Evolutionary conservation across 306 rosid genomes (phyloP).

Genomic region (Vachellia pachyceras): DNA sequence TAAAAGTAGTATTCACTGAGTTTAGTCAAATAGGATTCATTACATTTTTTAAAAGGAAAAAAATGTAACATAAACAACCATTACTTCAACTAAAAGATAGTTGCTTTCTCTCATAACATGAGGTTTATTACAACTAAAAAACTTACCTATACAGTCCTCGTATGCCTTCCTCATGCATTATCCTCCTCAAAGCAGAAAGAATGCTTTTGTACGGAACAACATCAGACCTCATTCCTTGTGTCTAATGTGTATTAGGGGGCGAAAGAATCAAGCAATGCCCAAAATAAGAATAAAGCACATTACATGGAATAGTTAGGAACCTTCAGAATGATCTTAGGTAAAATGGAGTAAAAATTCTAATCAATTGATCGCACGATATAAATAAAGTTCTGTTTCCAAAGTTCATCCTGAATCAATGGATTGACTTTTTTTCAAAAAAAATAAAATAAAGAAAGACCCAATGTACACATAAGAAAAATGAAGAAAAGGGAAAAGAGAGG

Average conservation of each 20-base stretch:
- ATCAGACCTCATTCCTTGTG: conserved; percentile 91
- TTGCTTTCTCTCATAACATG: neutral
- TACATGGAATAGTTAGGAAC: neutral
- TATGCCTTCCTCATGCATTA: conserved; percentile 83
- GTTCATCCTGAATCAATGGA: neutral
- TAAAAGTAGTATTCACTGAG: neutral
- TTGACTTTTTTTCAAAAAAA: neutral
- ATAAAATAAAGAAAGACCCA: neutral
- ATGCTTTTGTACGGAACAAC: conserved; percentile 88
- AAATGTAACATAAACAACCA: neutral
- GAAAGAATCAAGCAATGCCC: conserved; percentile 33
- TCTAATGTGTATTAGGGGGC: conserved; percentile 46
- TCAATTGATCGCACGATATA: neutral
- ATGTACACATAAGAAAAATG: neutral
- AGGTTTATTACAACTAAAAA: conserved; percentile 10
- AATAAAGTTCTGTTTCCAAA: neutral
- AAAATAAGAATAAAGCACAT: conserved; percentile 6
- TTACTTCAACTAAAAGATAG: neutral
- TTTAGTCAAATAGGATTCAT: neutral
- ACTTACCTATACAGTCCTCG: conserved; percentile 91
- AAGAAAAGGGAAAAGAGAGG: neutral
- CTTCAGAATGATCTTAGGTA: neutral
- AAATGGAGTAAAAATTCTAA: neutral
- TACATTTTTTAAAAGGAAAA: neutral
- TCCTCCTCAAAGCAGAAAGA: conserved; percentile 86